These are phyloP conservation scores for Oryza meridionalis DNA, from an alignment of 176 grass and related monocot species.

Conservation along the genomic window DNA sequence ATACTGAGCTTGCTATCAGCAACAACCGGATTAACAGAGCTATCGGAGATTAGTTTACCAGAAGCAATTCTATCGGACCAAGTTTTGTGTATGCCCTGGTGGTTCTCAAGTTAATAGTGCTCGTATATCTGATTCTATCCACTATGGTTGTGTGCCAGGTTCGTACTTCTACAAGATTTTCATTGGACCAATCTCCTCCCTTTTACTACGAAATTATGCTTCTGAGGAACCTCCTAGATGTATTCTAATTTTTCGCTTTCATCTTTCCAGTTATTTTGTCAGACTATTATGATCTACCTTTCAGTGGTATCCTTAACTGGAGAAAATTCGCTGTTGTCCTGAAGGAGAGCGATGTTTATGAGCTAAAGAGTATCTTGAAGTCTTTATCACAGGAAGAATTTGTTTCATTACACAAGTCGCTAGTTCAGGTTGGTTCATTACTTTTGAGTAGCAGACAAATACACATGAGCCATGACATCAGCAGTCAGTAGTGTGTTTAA, in stretches of 20 bases:
- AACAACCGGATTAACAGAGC: constrained; percentile 93
- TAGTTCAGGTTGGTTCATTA: constrained; percentile 48
- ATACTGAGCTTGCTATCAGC: constrained; percentile 88
- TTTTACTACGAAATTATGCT: background rate
- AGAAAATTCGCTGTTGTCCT: constrained; percentile 58
- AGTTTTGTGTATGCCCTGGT: constrained; percentile 82
- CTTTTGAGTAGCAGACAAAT: background rate
- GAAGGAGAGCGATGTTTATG: constrained; percentile 57
- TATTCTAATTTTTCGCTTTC: constrained; percentile 30
- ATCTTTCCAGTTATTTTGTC: constrained; percentile 77
- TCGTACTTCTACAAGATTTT: constrained; percentile 31
- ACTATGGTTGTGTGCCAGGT: constrained; percentile 98
- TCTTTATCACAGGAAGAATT: constrained; percentile 48
- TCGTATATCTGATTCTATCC: constrained; percentile 90
- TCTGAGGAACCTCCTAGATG: background rate
- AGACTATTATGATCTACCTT: constrained; percentile 67
- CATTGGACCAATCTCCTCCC: background rate
- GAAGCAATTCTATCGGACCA: constrained; percentile 84
- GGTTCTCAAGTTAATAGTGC: constrained; percentile 99
- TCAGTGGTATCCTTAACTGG: constrained; percentile 74
- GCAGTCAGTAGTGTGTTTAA: background rate
- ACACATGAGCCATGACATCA: background rate
- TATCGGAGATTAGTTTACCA: constrained; percentile 88
- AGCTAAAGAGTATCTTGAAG: constrained; percentile 56
- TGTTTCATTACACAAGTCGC: constrained; percentile 36